Conservation (phyloP, 345 rosid species). For the Brassica nigra region DNA sequence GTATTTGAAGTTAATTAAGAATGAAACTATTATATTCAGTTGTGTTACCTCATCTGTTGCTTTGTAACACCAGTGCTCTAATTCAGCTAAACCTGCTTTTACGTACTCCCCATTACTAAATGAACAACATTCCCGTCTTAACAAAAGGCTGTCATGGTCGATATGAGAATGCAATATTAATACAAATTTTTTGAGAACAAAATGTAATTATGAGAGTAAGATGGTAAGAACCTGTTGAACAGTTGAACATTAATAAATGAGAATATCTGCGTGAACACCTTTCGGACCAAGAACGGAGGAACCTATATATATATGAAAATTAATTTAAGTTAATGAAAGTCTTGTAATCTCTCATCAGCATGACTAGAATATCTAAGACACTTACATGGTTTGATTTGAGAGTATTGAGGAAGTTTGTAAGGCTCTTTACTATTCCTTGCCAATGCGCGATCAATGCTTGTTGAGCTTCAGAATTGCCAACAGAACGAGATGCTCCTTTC, state of each 20-base stretch:
- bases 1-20: background rate
- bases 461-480: background rate
- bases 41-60: slow-evolving; percentile 70
- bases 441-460: slow-evolving; percentile 9
- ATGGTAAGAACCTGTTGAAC: slow-evolving; percentile 46
- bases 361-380: background rate
- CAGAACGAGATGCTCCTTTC: slow-evolving; percentile 20
- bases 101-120: slow-evolving; percentile 93
- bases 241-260: slow-evolving; percentile 92
- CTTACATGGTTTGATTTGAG: slow-evolving; percentile 1
- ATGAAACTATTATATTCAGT: background rate
- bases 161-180: background rate
- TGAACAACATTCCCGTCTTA: slow-evolving; percentile 89
- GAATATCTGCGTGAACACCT: slow-evolving; percentile 87
- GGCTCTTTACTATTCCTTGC: slow-evolving; percentile 17
- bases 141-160: background rate
- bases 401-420: slow-evolving; percentile 15
- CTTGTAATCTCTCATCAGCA: background rate
- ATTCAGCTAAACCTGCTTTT: slow-evolving; percentile 81
- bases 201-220: background rate
- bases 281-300: slow-evolving; percentile 84
- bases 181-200: background rate
- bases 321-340: background rate
- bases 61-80: slow-evolving; percentile 88
- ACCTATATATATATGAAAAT: slow-evolving; percentile 44